Conservation (phyloP, 2,329 filamentous ascomycete genomes). For the Paecilomyces niveus region DNA sequence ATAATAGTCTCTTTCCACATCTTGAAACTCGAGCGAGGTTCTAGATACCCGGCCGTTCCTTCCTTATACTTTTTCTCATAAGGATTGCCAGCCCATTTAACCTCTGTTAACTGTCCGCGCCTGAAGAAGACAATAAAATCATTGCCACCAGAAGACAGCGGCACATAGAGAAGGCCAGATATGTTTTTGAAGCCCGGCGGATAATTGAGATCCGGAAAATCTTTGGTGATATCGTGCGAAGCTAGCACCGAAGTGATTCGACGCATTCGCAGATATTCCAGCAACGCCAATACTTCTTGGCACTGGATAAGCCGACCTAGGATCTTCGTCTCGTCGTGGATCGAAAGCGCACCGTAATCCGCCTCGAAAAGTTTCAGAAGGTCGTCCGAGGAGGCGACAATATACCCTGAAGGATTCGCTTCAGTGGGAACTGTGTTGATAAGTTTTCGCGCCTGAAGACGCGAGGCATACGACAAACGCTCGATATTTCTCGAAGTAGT, state of each 20-base stretch:
- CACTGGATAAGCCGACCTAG: constrained; percentile 66
- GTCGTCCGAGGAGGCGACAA: constrained; percentile 82
- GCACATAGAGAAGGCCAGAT: constrained; percentile 74
- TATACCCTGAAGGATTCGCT: constrained; percentile 79
- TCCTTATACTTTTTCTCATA: constrained; percentile 71
- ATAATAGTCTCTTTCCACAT: constrained; percentile 73
- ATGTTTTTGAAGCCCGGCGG: constrained; percentile 70
- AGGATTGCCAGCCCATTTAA: constrained; percentile 81
- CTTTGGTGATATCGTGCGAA: constrained; percentile 65
- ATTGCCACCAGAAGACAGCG: constrained; percentile 63
- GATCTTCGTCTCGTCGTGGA: constrained; percentile 82
- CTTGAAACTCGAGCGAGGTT: constrained; percentile 71
- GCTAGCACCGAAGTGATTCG: constrained; percentile 67
- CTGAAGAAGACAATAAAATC: constrained; percentile 92
- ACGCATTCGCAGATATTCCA: constrained; percentile 76
- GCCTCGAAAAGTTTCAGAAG: constrained; percentile 77
- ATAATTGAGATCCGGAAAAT: constrained; percentile 78
- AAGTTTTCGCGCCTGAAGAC: constrained; percentile 76
- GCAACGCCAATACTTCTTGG: constrained; percentile 74
- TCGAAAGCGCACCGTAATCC: constrained; percentile 78
- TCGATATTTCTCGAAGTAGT: constrained; percentile 83
- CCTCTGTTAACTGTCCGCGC: constrained; percentile 65
- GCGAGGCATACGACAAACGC: constrained; percentile 74
- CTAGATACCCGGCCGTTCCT: constrained; percentile 64
- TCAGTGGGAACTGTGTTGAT: constrained; percentile 79